Conservation (phyloP, 2,329 filamentous ascomycete species). For the Grosmannia clavigera region DNA sequence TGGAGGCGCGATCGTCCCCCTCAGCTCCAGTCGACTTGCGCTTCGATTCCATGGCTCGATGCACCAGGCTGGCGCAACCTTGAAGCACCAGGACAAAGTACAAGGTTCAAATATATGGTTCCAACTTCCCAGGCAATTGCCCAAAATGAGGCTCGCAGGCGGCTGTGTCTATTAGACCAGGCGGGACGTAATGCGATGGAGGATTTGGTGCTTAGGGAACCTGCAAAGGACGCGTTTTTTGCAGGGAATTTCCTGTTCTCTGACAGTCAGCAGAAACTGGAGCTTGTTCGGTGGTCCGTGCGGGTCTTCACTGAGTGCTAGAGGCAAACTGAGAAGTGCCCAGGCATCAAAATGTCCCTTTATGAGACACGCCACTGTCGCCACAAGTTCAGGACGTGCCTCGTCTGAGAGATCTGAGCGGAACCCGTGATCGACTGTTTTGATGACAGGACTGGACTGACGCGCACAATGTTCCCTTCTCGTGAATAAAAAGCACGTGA, state of each 20-base stretch:
- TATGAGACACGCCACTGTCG: neutral
- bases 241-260: neutral
- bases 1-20: conserved; percentile 39
- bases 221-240: conserved; percentile 3
- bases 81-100: neutral
- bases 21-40: conserved; percentile 23
- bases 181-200: conserved; percentile 1
- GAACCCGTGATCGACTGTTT: neutral
- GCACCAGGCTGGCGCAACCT: neutral
- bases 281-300: neutral
- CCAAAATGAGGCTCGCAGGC: neutral
- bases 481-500: neutral
- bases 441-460: neutral
- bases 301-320: neutral
- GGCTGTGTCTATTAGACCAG: neutral
- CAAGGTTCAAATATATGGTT: neutral
- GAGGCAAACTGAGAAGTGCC: neutral
- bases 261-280: neutral
- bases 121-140: neutral
- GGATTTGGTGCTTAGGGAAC: neutral
- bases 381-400: neutral
- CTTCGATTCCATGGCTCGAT: conserved; percentile 12
- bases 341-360: neutral
- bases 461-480: neutral
- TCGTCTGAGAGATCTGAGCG: neutral